These are phyloP conservation scores for Penicillium sp. DNA, from an alignment of 2,329 filamentous ascomycete species.

Conservation along the genomic window DNA sequence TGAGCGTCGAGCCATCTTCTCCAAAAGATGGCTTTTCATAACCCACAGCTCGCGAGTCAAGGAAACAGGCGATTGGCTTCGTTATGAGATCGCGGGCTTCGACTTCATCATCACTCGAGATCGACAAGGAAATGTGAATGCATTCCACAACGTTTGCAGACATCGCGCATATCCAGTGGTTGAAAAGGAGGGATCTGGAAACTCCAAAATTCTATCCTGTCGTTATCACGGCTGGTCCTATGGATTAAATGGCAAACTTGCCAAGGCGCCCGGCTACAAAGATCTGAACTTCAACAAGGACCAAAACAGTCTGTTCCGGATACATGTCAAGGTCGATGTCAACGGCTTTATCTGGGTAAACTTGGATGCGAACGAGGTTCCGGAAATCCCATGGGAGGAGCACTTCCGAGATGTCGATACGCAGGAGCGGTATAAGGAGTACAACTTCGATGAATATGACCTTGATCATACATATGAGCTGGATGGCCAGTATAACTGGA, in stretches of 20 bases:
- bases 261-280: slow-evolving; percentile 22
- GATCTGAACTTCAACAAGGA: slow-evolving; percentile 18
- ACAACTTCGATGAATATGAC: slow-evolving; percentile 23
- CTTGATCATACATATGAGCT: slow-evolving; percentile 21
- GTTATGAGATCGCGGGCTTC: slow-evolving; percentile 23
- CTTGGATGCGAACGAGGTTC: slow-evolving; percentile 21
- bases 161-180: slow-evolving; percentile 25
- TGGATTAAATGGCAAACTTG: slow-evolving; percentile 25
- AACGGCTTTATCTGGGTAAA: slow-evolving; percentile 27
- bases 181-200: slow-evolving; percentile 21
- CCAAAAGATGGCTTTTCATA: slow-evolving; percentile 23
- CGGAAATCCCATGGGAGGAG: slow-evolving; percentile 23
- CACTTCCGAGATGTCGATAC: slow-evolving; percentile 23
- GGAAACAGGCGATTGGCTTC: slow-evolving; percentile 23
- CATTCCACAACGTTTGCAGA: slow-evolving; percentile 25
- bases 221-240: slow-evolving; percentile 27
- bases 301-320: slow-evolving; percentile 19
- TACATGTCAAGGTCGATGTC: slow-evolving; percentile 23
- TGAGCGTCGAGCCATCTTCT: slow-evolving; percentile 24
- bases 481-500: slow-evolving; percentile 26
- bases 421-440: slow-evolving; percentile 22
- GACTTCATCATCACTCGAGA: slow-evolving; percentile 25
- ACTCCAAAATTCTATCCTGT: slow-evolving; percentile 22
- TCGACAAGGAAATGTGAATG: slow-evolving; percentile 19
- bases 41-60: slow-evolving; percentile 24